Conservation (phyloP, 2,329 filamentous ascomycete genomes). For the Metarhizium rileyi region DNA sequence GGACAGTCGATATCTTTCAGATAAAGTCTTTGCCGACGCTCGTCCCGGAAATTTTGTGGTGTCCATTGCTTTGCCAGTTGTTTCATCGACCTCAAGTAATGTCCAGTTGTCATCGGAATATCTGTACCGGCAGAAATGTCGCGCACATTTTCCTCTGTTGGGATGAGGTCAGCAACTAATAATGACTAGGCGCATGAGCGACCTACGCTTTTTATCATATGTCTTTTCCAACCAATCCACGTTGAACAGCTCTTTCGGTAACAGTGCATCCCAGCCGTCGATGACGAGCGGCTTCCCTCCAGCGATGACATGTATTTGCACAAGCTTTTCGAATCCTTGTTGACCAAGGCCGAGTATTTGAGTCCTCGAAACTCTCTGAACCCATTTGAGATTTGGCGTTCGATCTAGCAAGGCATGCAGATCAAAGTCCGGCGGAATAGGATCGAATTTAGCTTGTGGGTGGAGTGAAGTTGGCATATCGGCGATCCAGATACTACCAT, state of each 20-base stretch:
- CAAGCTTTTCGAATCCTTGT: slow-evolving; percentile 75
- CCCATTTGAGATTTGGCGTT: slow-evolving; percentile 80
- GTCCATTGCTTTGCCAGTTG: slow-evolving; percentile 77
- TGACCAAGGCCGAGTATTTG: slow-evolving; percentile 70
- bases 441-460: slow-evolving; percentile 83
- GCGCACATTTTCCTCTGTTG: slow-evolving; percentile 68
- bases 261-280: slow-evolving; percentile 69
- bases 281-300: slow-evolving; percentile 84
- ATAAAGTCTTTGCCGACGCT: slow-evolving; percentile 77
- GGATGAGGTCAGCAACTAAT: slow-evolving; percentile 1
- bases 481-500: slow-evolving; percentile 3
- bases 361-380: slow-evolving; percentile 65
- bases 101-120: slow-evolving; percentile 75
- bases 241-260: slow-evolving; percentile 73
- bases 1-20: slow-evolving; percentile 97
- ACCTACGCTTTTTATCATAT: slow-evolving; percentile 67
- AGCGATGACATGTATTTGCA: slow-evolving; percentile 72
- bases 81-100: slow-evolving; percentile 83
- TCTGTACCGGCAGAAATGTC: slow-evolving; percentile 66
- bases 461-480: slow-evolving; percentile 66
- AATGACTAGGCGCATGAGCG: background rate
- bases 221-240: slow-evolving; percentile 70
- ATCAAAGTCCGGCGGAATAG: slow-evolving; percentile 78
- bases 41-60: slow-evolving; percentile 64
- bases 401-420: slow-evolving; percentile 64